Evolutionary conservation across 192 early-diverging fungal genomes (phyloP).

Genomic region (Umbelopsis vinacea): DNA sequence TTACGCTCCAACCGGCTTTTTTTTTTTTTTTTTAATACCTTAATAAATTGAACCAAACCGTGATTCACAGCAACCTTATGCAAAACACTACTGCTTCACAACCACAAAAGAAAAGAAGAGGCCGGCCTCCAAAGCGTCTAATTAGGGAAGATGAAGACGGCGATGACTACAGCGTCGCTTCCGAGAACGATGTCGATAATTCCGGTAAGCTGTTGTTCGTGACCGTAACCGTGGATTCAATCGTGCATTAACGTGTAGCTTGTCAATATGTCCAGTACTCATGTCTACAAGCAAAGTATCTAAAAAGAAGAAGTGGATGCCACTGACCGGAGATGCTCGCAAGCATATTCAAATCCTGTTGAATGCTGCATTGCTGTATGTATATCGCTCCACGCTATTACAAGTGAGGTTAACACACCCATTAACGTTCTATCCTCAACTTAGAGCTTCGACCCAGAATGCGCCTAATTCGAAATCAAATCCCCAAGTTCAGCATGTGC

Average conservation of each 20-base stretch:
- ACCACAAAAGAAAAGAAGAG: slow-evolving; percentile 13
- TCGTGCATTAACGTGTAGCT: background rate
- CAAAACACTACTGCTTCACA: background rate
- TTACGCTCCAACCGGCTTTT: background rate
- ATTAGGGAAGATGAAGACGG: slow-evolving; percentile 11
- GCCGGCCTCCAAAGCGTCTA: background rate
- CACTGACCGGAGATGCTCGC: slow-evolving; percentile 5
- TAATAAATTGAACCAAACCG: background rate
- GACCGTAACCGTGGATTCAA: background rate
- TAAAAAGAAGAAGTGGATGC: slow-evolving; percentile 15
- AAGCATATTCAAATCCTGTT: slow-evolving; percentile 17
- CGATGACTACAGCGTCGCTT: background rate
- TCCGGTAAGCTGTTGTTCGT: background rate
- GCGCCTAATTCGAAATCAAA: background rate
- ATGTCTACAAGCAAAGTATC: background rate
- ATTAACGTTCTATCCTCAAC: background rate
- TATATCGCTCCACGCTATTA: background rate
- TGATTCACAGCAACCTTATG: background rate
- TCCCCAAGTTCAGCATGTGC: slow-evolving; percentile 3
- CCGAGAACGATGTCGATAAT: slow-evolving; percentile 5
- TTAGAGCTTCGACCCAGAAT: background rate
- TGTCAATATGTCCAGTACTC: background rate
- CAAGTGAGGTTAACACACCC: background rate
- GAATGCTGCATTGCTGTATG: slow-evolving; percentile 2
- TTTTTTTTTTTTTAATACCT: background rate